A percentile compares a stretch with the other conserved stretches of the same genome.
These are phyloP conservation scores for Dendrobium officinale DNA, from an alignment of 106 monocot species.

Conservation along the genomic window DNA sequence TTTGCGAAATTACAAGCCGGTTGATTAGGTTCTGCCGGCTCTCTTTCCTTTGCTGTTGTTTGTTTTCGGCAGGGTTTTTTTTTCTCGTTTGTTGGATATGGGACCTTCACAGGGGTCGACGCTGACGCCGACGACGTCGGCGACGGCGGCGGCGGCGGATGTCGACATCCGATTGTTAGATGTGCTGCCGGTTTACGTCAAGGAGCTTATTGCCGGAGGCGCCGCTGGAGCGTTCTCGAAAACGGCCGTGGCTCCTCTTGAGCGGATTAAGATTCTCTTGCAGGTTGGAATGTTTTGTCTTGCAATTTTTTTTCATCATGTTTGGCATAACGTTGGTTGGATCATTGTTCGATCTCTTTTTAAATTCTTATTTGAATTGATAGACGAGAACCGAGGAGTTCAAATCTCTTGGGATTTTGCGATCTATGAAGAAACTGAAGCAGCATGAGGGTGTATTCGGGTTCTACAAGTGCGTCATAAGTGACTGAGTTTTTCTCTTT, in stretches of 20 bases:
- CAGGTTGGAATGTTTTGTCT: constrained; percentile 27
- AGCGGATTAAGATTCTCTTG: constrained; percentile 48
- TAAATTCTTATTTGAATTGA: not conserved
- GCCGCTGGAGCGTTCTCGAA: constrained; percentile 42
- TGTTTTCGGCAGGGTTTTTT: not conserved
- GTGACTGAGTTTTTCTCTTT: not conserved
- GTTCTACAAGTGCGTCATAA: constrained; percentile 67
- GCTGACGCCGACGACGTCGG: constrained; percentile 9
- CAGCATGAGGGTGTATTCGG: constrained; percentile 74
- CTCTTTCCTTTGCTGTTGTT: not conserved
- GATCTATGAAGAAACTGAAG: constrained; percentile 63
- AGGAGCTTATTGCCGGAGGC: constrained; percentile 52
- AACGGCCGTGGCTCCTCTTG: constrained; percentile 47
- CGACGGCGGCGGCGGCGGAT: constrained; percentile 15
- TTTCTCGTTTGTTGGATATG: constrained; percentile 15
- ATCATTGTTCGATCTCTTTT: not conserved
- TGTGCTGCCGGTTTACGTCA: constrained; percentile 41
- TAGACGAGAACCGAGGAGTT: constrained; percentile 79
- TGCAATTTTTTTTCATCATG: not conserved
- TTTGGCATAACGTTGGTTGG: too few relatives aligned
- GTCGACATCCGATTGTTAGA: constrained; percentile 30
- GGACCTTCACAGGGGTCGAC: constrained; percentile 30
- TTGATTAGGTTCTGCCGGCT: not conserved
- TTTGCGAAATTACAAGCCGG: constrained; percentile 21
- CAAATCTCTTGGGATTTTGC: constrained; percentile 63